Evolutionary conservation across 768 basidiomycete genomes (phyloP).

Genomic region (Termitomyces sp.): DNA sequence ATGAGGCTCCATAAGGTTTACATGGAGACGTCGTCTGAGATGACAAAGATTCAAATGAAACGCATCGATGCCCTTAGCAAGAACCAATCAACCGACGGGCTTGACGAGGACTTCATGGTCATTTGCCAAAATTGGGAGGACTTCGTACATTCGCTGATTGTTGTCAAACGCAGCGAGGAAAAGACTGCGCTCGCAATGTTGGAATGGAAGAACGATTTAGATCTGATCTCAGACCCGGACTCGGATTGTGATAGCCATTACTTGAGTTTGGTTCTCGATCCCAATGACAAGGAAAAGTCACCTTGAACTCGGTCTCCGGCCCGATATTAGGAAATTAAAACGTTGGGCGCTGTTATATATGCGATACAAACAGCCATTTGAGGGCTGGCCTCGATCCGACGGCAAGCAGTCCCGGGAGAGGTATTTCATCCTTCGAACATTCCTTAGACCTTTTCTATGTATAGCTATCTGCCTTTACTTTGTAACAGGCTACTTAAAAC

Average conservation of each 20-base stretch:
- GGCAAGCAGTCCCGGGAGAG: too few species aligned
- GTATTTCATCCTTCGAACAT: neutral
- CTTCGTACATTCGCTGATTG: neutral
- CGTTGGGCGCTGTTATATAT: neutral
- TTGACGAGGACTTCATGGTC: neutral
- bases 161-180: constrained; percentile 3
- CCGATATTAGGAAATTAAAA: neutral
- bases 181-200: neutral
- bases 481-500: neutral
- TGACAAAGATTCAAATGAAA: neutral
- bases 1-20: neutral
- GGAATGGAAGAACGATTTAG: neutral
- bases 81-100: neutral
- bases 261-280: constrained; percentile 1
- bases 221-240: neutral
- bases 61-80: constrained; percentile 1
- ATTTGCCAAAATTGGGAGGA: constrained; percentile 1
- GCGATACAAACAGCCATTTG: neutral
- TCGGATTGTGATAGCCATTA: neutral
- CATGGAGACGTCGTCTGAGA: neutral
- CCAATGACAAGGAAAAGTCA: neutral
- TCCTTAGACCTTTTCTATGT: neutral
- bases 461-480: neutral
- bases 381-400: neutral
- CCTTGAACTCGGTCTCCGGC: neutral